Evolutionary conservation across 257 asterid species (phyloP), one percentile per base, ranked within the genome.

Genomic region (Solanum sitiens): DNA sequence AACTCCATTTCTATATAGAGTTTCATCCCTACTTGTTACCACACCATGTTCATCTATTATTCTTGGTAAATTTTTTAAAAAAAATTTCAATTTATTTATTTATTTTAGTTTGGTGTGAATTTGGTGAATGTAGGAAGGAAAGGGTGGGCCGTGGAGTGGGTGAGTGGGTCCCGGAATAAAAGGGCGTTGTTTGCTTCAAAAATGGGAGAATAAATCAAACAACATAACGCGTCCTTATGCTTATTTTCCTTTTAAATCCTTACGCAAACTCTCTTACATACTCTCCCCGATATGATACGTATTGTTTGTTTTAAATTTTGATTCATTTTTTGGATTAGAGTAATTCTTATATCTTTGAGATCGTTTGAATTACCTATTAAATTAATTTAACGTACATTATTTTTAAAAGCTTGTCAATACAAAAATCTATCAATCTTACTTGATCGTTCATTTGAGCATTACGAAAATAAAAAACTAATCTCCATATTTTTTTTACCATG

Each of bases 91-190:
- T 37, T 37, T 37, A 5, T 5, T 37, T 6, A 4, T 37, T 50
- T 15, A 14, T 47, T 50, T 53, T 16, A 7, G 6, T 20, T 79
- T 79, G 84, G 39, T 14, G 59, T 79, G 9, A 12, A 79, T 80
- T 80, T 50, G 70, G 85, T 82, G 70, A 27, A 27, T 6, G n/a
- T 30, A 61, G 18, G 27, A 50, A 45, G 40, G 65, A 45, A 44
- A 45, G 30, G 71, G 27, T 82, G 45, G 86, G 12, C 70, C 70
- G 86, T 82, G 70, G 45, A n/a, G 61, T 76, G 61, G 61, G 83
- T 42, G 8, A 27, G 63, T 56, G 59, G 59, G 59, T 20, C 63
- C 63, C n/a, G 45, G 86, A 82, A 82, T 82, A 82, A 16, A 59
- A 21, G 27, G 68, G 13, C 0, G 12, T 65, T 65, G 32, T 74